Evolutionary conservation across 352 stramenopile genomes (phyloP).

Genomic region (Globisporangium radiosum): DNA sequence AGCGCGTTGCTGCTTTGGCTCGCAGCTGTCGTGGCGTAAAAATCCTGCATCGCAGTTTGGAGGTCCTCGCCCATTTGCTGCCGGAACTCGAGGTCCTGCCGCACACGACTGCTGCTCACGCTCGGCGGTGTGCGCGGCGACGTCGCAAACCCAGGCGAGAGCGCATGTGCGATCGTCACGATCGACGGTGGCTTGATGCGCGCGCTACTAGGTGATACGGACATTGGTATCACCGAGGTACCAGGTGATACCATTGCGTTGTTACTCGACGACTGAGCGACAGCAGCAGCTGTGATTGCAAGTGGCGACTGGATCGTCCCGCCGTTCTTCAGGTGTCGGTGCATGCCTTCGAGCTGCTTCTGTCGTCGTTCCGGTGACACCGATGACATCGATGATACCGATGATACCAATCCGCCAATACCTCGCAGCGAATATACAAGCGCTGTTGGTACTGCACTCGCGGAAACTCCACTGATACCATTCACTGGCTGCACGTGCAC

Average conservation of each 20-base stretch:
- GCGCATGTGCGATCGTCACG: constrained; percentile 1
- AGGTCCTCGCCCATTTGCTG: constrained; percentile 47
- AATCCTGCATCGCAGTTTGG: constrained; percentile 52
- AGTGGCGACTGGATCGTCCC: constrained; percentile 39
- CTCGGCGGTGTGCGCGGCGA: background rate
- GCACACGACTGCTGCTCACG: constrained; percentile 8
- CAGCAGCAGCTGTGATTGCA: constrained; percentile 1
- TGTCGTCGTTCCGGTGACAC: constrained; percentile 17
- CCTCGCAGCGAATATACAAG: constrained; percentile 9
- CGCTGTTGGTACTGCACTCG: constrained; percentile 1
- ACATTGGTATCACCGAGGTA: background rate
- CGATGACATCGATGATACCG: background rate
- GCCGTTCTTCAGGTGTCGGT: constrained; percentile 58
- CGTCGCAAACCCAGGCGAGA: constrained; percentile 1
- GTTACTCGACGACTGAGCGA: background rate
- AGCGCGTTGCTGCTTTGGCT: background rate
- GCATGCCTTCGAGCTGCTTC: constrained; percentile 39
- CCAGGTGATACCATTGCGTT: background rate
- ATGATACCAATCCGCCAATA: too few relatives aligned
- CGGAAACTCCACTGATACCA: background rate
- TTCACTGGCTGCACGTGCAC: constrained; percentile 6
- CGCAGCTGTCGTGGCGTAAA: constrained; percentile 24
- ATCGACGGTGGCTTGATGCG: constrained; percentile 4
- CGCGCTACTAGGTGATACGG: background rate
- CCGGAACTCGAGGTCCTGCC: constrained; percentile 27